Evolutionary conservation across 2,329 filamentous ascomycete species (phyloP).

Genomic region (Zasmidium citrigriseum): DNA sequence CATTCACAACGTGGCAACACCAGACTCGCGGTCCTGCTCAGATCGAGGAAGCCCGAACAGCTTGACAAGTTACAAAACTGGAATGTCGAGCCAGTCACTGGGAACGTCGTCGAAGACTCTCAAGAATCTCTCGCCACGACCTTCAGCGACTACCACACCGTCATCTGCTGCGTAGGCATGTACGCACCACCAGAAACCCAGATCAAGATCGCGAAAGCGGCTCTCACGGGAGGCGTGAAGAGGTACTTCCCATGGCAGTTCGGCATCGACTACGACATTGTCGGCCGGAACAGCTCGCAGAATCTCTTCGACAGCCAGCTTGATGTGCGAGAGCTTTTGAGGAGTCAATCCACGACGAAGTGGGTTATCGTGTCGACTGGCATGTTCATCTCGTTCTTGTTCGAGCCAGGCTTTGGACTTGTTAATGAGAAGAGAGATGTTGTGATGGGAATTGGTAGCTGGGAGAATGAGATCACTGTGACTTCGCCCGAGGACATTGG

Average conservation of each 20-base stretch:
- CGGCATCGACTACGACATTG: slow-evolving; percentile 69
- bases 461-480: slow-evolving; percentile 63
- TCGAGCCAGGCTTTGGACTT: slow-evolving; percentile 63
- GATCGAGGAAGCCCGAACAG: slow-evolving; percentile 45
- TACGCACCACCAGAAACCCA: slow-evolving; percentile 57
- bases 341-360: slow-evolving; percentile 41
- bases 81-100: slow-evolving; percentile 45
- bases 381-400: slow-evolving; percentile 71
- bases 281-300: slow-evolving; percentile 61
- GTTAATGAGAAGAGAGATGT: slow-evolving; percentile 48
- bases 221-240: slow-evolving; percentile 50
- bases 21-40: slow-evolving; percentile 57
- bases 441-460: slow-evolving; percentile 55
- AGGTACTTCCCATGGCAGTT: slow-evolving; percentile 73
- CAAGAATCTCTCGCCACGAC: slow-evolving; percentile 32
- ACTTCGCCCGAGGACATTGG: slow-evolving; percentile 68
- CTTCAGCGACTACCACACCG: slow-evolving; percentile 49
- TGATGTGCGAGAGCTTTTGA: slow-evolving; percentile 56
- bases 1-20: slow-evolving; percentile 46
- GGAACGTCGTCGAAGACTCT: slow-evolving; percentile 45
- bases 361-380: slow-evolving; percentile 71
- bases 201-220: slow-evolving; percentile 58
- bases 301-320: slow-evolving; percentile 70
- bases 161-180: slow-evolving; percentile 66
- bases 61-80: slow-evolving; percentile 10